Evolutionary conservation across 495 filamentous ascomycete genomes (phyloP).

Genomic region (Penicillium arizonense): DNA sequence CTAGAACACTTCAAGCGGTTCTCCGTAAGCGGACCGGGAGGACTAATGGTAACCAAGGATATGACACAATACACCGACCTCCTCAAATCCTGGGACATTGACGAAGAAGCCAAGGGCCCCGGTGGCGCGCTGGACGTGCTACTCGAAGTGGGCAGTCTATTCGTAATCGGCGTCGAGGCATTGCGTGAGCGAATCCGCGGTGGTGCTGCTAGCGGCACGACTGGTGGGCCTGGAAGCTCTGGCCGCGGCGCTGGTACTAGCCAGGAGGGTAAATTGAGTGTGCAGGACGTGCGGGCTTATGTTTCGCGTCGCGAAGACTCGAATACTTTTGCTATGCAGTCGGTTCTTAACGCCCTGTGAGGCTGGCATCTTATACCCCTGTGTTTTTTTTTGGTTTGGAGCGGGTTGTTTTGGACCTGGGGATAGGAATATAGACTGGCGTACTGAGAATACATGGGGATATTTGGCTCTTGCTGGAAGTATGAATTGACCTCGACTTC

Average conservation of each 20-base stretch:
- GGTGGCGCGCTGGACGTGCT: constrained; percentile 75
- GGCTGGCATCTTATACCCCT: constrained; percentile 4
- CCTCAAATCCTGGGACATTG: constrained; percentile 76
- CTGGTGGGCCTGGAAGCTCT: constrained; percentile 18
- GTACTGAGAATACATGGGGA: constrained; percentile 1
- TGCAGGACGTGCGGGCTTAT: constrained; percentile 76
- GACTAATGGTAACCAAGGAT: constrained; percentile 94
- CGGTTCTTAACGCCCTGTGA: constrained; percentile 63
- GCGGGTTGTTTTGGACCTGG: background rate
- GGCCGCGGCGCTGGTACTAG: constrained; percentile 24
- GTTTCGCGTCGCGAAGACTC: constrained; percentile 80
- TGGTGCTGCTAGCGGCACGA: constrained; percentile 30
- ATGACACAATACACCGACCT: constrained; percentile 86
- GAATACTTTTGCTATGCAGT: constrained; percentile 75
- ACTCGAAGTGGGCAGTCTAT: constrained; percentile 92
- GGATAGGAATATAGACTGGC: constrained; percentile 2
- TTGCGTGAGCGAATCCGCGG: constrained; percentile 74
- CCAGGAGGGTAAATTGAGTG: constrained; percentile 57
- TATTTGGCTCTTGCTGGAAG: background rate
- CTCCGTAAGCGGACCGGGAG: constrained; percentile 84
- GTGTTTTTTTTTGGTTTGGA: too few relatives aligned
- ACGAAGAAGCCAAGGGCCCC: constrained; percentile 54
- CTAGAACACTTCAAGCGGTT: constrained; percentile 95
- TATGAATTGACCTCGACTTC: background rate
- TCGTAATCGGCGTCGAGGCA: constrained; percentile 90